Conservation (phyloP, 2,329 filamentous ascomycete species). For the Penicillium rolfsii region DNA sequence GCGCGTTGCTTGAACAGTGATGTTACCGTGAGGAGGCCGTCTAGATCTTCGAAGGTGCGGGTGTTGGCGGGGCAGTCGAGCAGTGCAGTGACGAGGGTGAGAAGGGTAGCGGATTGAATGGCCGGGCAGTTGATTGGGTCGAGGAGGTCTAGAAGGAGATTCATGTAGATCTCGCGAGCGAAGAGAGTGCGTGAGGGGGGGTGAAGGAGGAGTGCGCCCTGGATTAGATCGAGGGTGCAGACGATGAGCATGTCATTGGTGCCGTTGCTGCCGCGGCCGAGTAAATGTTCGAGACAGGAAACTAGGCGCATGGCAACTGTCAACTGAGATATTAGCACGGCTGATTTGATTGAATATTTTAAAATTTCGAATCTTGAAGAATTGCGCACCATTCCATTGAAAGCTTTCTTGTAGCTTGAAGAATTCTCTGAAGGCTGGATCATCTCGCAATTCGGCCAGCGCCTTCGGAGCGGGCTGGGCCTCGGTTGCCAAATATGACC, state of each 20-base stretch:
- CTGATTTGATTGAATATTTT: too few relatives aligned
- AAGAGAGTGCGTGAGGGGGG: conserved; percentile 88
- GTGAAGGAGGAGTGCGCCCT: conserved; percentile 85
- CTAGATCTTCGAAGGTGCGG: conserved; percentile 86
- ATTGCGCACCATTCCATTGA: conserved; percentile 78
- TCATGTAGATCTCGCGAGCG: conserved; percentile 90
- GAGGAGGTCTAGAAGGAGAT: conserved; percentile 90
- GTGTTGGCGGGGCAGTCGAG: conserved; percentile 86
- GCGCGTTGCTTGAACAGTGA: conserved; percentile 88
- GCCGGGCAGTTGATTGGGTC: conserved; percentile 89
- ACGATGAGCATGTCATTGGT: conserved; percentile 88
- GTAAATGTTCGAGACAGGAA: conserved; percentile 79
- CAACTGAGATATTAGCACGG: neutral
- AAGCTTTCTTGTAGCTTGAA: conserved; percentile 97
- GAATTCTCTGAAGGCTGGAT: conserved; percentile 92
- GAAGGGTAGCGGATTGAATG: conserved; percentile 85
- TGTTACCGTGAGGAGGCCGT: conserved; percentile 88
- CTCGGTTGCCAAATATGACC: conserved; percentile 46
- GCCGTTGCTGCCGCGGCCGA: conserved; percentile 79
- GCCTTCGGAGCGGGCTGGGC: conserved; percentile 59
- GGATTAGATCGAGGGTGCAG: conserved; percentile 82
- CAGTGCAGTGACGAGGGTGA: conserved; percentile 86
- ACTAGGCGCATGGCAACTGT: conserved; percentile 80
- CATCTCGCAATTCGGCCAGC: conserved; percentile 71
- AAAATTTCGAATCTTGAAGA: neutral